Conservation (phyloP, 1,284 basidiomycete genomes). For the Ustilago hordei region DNA sequence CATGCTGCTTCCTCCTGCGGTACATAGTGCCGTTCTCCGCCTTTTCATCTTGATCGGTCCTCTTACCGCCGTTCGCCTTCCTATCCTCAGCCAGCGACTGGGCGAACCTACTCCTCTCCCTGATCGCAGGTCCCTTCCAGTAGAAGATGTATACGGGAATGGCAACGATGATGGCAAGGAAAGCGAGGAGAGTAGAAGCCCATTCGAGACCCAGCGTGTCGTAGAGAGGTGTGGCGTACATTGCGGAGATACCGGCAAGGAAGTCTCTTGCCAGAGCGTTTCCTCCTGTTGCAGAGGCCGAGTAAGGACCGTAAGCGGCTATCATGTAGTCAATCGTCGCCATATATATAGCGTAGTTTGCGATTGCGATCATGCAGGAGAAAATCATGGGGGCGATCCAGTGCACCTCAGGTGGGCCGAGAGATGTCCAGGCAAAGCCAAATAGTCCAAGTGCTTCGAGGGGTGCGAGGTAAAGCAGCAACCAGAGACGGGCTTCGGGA, state of each 20-base stretch:
- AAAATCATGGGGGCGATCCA: slow-evolving; percentile 72
- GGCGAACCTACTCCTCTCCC: slow-evolving; percentile 70
- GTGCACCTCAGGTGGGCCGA: slow-evolving; percentile 69
- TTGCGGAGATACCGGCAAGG: slow-evolving; percentile 71
- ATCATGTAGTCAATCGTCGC: slow-evolving; percentile 71
- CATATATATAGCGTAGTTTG: slow-evolving; percentile 68
- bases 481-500: slow-evolving; percentile 70
- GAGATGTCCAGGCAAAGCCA: slow-evolving; percentile 71
- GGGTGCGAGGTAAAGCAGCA: slow-evolving; percentile 70
- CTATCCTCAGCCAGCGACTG: slow-evolving; percentile 68
- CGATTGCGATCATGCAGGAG: slow-evolving; percentile 70
- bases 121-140: slow-evolving; percentile 69
- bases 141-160: slow-evolving; percentile 72
- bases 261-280: slow-evolving; percentile 68
- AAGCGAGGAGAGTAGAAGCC: slow-evolving; percentile 70
- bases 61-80: slow-evolving; percentile 53
- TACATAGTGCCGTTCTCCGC: slow-evolving; percentile 28
- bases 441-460: slow-evolving; percentile 71
- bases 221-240: slow-evolving; percentile 71
- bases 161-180: slow-evolving; percentile 69
- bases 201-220: slow-evolving; percentile 68
- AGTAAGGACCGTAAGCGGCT: slow-evolving; percentile 71
- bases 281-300: slow-evolving; percentile 70
- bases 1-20: slow-evolving; percentile 5
- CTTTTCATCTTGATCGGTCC: slow-evolving; percentile 40